Base-by-base conservation (phyloP, 495 filamentous ascomycete species). In the Oidiodendron maius region DNA sequence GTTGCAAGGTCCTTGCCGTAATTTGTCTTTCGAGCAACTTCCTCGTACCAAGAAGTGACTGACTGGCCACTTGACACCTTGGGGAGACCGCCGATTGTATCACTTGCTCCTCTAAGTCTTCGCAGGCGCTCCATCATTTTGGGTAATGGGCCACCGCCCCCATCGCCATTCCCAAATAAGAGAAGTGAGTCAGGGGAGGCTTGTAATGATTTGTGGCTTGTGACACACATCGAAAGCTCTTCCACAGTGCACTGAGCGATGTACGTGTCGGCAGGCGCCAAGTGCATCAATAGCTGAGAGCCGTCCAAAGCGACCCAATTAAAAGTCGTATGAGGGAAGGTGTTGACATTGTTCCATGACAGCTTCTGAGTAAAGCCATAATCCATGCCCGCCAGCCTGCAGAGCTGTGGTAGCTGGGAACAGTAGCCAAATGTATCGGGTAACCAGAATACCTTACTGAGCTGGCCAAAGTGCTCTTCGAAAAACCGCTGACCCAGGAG, bases 381-480 rank as follows among this genome's bases (percentile, higher is more conserved):
- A 44, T 73, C 84, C 93, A 98, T 98, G 32, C 91, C 93, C 15
- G 93, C 84, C 26, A 95, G 69, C 8, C 90, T 84, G 56, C 87
- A 96, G 24, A 98, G 68, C 62, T 98, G 93, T 26, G 93, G 93
- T 16, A 98, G 76, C 66, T 98, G 93, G 46, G 83, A 83, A 4
- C 89, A 95, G 65, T 98, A 98, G 1, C 93, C 93, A 61, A 98
- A 98, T 1, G 93, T 98, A 64, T 98, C 93, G 2, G 93, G 93
- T 16, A 98, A 71, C 93, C 93, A 98, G 70, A 98, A 98, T 0
- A 93, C 97, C 38, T 71, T 80, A 60, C 82, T 86, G 48, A 93
- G 81, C 59, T 88, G 79, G 20, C 93, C 93, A 64, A 98, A 98
- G 50, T 86, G 80, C 61, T 87, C 89, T 62, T 98, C 85, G 56